phyloP scores from a whole-genome alignment of 179 eudicot species.

The Beta lomatogona region DNA sequence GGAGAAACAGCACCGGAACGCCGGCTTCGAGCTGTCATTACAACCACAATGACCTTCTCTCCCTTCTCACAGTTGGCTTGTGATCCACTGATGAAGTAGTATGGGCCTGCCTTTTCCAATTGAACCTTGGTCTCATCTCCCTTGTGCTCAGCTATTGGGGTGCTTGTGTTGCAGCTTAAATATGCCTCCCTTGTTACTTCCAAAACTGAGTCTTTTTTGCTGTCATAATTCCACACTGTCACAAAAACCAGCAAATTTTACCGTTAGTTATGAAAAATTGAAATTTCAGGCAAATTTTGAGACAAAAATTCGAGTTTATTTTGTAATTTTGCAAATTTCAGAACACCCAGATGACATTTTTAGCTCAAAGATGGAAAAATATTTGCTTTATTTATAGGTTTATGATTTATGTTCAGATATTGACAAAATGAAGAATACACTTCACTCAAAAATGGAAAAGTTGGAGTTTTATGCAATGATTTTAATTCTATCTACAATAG shows the following conservation, averaged over 20 bases:
- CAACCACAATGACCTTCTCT: slow-evolving; percentile 48
- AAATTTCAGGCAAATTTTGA: no score
- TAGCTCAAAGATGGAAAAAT: neutral
- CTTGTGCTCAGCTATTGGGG: slow-evolving; percentile 33
- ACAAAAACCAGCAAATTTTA: no score
- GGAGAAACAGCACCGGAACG: slow-evolving; percentile 24
- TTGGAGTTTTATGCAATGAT: no score
- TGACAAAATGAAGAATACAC: no score
- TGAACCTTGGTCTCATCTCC: slow-evolving; percentile 34
- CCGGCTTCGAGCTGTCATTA: slow-evolving; percentile 34
- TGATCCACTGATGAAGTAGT: slow-evolving; percentile 47
- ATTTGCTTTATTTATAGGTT: no score
- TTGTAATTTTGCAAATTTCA: neutral
- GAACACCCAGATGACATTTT: neutral
- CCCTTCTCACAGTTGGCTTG: slow-evolving; percentile 41
- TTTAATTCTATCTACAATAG: no score
- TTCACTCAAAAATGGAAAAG: no score
- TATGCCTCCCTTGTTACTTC: slow-evolving; percentile 46
- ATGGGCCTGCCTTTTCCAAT: slow-evolving; percentile 38
- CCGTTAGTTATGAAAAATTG: no score
- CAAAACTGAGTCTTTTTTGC: slow-evolving; percentile 44
- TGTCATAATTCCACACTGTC: slow-evolving; percentile 48
- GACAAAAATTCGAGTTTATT: neutral
- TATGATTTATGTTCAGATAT: no score
- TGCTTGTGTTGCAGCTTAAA: slow-evolving; percentile 40